Base-by-base conservation (phyloP, 176 grass and related monocot genomes). In the Musa beccarii region DNA sequence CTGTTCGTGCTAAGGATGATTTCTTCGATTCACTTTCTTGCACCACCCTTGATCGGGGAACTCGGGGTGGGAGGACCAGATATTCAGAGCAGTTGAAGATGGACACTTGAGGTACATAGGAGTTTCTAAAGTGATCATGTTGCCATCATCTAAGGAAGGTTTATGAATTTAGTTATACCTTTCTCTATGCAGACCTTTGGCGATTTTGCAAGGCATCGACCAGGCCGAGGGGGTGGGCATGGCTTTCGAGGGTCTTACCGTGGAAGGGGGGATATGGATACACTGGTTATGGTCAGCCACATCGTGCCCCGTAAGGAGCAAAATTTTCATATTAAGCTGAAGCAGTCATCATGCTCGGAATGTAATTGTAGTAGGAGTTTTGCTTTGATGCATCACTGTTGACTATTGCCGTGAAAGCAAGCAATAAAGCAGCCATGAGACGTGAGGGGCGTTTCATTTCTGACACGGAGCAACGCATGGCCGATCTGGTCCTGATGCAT, bases 21-120 rank as follows among this genome's bases (percentile, higher is more conserved):
- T 98, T 98, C 82, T 98, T 98, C 22, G 90, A 98, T 89, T 86
- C 95, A 65, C 88, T 98, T 23, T 98, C 95, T 20, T 89, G 82
- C 84, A 87, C 85, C 74, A 89, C 90, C 72, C 85, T 89, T 72
- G 86, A 87, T 70, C 83, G 87, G 78, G 89, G 85, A 68, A 78
- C 55, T 22, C 74, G 81, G 28, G 87, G 84, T 84, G 95, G 86
- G 76, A 88, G 95, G 75, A 74, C 92, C 51, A 98, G 80, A 80
- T 98, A 91, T 63, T 93, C 88, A 0, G 86, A 94, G 82, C 90
- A 91, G 79, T 52, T 92, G 78, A 94, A 93, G 85, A 83, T 98
- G 73, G 95, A 94, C 70, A 91, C 86, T 1, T 1, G 88, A 94
- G 95, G 90, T 98, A 91, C 12, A 43, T 61, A 8, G 23, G 73